A percentile compares a stretch with the other conserved stretches of the same genome.
Evolutionary conservation across 129 eudicot species (phyloP).

Genomic region (Flaveria brownii): DNA sequence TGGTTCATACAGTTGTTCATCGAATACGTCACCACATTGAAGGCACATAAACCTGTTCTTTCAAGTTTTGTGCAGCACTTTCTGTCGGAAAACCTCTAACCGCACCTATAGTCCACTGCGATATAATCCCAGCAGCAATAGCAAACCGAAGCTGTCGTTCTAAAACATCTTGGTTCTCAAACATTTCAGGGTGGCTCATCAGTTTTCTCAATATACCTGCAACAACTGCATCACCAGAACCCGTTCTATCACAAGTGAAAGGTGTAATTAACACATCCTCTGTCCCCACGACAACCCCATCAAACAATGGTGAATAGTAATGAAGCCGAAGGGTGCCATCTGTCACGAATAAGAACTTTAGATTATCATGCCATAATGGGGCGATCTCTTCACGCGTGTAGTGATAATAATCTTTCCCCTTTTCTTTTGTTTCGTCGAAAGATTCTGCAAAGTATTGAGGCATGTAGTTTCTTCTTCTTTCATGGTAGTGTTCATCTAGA

Average conservation of each 20-base stretch:
- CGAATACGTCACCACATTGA: constrained; percentile 67
- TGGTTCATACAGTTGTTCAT: background rate
- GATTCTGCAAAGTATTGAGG: constrained; percentile 83
- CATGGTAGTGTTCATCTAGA: constrained; percentile 69
- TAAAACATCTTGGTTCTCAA: constrained; percentile 60
- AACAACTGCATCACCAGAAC: constrained; percentile 96
- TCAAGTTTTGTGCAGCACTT: constrained; percentile 88
- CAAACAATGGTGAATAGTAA: constrained; percentile 73
- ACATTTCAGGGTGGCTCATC: constrained; percentile 75
- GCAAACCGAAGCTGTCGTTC: constrained; percentile 89
- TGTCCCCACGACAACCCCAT: constrained; percentile 85
- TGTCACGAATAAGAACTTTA: constrained; percentile 80
- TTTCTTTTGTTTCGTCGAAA: constrained; percentile 54
- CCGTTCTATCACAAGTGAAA: constrained; percentile 90
- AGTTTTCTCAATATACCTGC: constrained; percentile 85
- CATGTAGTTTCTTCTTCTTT: constrained; percentile 59
- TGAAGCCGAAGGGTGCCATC: constrained; percentile 90
- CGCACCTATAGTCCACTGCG: constrained; percentile 98
- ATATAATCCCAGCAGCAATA: constrained; percentile 84
- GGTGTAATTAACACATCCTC: constrained; percentile 95
- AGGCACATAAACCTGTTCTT: constrained; percentile 95
- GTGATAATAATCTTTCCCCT: constrained; percentile 66
- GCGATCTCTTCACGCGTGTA: constrained; percentile 78
- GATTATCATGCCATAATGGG: constrained; percentile 77
- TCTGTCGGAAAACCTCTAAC: constrained; percentile 93